phyloP scores from a whole-genome alignment of 805 yeast genomes.

The Kodamaea sagamina region DNA sequence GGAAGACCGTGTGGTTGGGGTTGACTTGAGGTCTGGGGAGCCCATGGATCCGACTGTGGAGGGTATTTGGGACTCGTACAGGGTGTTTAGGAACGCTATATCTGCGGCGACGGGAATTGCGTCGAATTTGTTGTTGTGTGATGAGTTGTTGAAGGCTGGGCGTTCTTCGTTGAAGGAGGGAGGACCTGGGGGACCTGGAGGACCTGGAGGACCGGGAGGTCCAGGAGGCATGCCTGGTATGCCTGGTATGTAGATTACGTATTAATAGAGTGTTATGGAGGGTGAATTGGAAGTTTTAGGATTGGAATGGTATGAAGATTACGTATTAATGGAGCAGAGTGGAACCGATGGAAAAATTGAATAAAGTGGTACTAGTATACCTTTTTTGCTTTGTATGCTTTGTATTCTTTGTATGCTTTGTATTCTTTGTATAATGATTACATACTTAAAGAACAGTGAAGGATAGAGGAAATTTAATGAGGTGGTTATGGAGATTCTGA shows the following conservation, averaged over 20 bases:
- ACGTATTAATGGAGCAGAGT: no score
- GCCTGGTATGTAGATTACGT: constrained; percentile 5
- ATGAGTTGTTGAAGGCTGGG: constrained; percentile 95
- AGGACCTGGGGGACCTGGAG: constrained; percentile 23
- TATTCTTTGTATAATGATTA: no score
- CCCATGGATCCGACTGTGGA: constrained; percentile 93
- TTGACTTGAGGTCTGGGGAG: constrained; percentile 88
- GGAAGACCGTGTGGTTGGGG: constrained; percentile 83
- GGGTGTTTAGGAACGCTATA: constrained; percentile 91
- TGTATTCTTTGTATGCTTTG: no score
- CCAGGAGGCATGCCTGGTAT: constrained; percentile 11
- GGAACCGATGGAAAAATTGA: no score
- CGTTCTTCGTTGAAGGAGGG: constrained; percentile 80
- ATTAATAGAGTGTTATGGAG: neutral
- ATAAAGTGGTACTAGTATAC: no score
- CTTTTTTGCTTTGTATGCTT: no score
- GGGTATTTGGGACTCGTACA: constrained; percentile 95
- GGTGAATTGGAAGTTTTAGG: neutral
- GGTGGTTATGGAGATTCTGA: no score
- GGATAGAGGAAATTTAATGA: no score
- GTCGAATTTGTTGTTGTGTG: constrained; percentile 87
- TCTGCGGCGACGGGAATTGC: constrained; percentile 94
- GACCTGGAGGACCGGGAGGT: constrained; percentile 17
- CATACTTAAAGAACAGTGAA: no score
- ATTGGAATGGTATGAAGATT: no score